Evolutionary conservation across 2,329 filamentous ascomycete genomes (phyloP).

Genomic region (Nectriaceae sp.): DNA sequence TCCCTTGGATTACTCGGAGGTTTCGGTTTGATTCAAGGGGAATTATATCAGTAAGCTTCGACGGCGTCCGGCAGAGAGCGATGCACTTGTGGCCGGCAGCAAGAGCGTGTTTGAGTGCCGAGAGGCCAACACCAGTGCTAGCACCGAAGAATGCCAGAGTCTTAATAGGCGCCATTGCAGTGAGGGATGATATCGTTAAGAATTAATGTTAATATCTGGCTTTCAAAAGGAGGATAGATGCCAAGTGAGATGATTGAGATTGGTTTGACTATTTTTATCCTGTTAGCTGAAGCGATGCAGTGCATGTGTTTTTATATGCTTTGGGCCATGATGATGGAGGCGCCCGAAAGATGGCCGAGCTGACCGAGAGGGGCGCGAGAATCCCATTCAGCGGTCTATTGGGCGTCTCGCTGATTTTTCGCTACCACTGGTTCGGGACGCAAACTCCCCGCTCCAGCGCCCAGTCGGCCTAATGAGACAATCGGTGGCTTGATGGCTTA

Average conservation of each 20-base stretch:
- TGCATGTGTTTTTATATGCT: too few relatives aligned
- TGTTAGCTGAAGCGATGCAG: too few relatives aligned
- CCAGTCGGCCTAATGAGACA: not conserved
- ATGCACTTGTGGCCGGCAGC: slow-evolving; percentile 47
- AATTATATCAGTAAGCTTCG: slow-evolving; percentile 46
- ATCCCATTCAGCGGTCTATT: not conserved
- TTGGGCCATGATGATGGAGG: too few relatives aligned
- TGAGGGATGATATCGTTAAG: not conserved
- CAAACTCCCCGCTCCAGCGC: too few relatives aligned
- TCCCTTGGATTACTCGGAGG: slow-evolving; percentile 48
- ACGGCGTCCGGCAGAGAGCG: slow-evolving; percentile 51
- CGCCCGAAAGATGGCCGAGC: slow-evolving; percentile 20
- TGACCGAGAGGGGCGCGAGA: slow-evolving; percentile 4
- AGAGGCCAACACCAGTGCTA: slow-evolving; percentile 50
- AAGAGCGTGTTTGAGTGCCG: slow-evolving; percentile 47
- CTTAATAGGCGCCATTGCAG: slow-evolving; percentile 24
- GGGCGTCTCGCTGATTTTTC: too few relatives aligned
- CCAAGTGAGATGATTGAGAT: not conserved
- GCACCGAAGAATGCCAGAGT: slow-evolving; percentile 56
- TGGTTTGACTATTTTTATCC: not conserved
- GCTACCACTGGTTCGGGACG: too few relatives aligned
- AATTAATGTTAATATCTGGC: not conserved
- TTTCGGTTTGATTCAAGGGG: slow-evolving; percentile 32
- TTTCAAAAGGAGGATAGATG: too few relatives aligned
- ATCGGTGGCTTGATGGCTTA: not conserved